Base-by-base conservation (phyloP, 805 yeast species). In the Metschnikowia matae region DNA sequence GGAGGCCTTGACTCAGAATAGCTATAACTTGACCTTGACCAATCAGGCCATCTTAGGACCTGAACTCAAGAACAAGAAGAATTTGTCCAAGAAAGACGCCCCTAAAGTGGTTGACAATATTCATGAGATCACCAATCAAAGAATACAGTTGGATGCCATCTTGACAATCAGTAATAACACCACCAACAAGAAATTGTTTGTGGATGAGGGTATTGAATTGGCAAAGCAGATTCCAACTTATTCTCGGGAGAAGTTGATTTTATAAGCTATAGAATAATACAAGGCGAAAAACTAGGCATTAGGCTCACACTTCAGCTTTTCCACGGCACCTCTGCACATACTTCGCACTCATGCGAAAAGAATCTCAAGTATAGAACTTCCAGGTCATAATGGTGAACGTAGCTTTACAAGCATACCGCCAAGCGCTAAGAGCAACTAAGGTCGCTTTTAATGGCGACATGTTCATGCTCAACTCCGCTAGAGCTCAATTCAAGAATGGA, bases 351-450 rank as follows among this genome's bases (percentile, higher is more conserved):
- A 35, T 13, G 6, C 40, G 34, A 34, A 44, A 35, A 35, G 41
- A 35, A 37, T 34, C 31, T n/a, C 32, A 15, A 17, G 37, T 18
- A 11, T 3, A n/a, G n/a, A n/a, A 33, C 39, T 35, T 35, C 40
- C 35, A 31, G 14, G 14, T 32, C 34, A 18, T 14, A 32, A 56
- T 56, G 59, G 31, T 52, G 13, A 48, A 39, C 17, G 44, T 46
- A 20, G 55, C 52, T 10, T 39, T 54, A n/a, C 48, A 46, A n/a
- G 89, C 90, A 0, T 87, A 85, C 63, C 79, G 86, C 65, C 71
- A 73, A 45, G 85, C 88, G 2, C 66, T 86, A 33, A 77, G 89
- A 57, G 89, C 92, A 7, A 81, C 88, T 0, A 70, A 71, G 31
- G 57, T 80, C 3, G 88, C 87, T 0, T 87, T 87, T 61, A 65